Percentiles rank a stretch among this genome's conserved stretches.
These are phyloP conservation scores for Nicotiana rustica DNA, from an alignment of 305 asterid species.

Conservation along the genomic window DNA sequence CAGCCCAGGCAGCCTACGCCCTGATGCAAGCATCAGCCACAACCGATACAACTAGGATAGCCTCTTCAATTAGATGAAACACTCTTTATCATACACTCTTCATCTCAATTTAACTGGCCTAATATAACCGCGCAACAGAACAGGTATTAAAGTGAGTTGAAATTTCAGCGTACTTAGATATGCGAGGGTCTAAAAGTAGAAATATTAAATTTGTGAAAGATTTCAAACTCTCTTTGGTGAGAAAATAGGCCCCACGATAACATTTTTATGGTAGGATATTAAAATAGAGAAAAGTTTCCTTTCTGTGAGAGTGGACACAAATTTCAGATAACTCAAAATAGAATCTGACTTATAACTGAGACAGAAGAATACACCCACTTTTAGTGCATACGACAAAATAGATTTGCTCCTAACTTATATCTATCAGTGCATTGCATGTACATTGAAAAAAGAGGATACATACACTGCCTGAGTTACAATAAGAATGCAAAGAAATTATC, in stretches of 20 bases:
- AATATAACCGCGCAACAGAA: not conserved
- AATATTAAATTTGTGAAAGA: not conserved
- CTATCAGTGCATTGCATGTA: constrained; percentile 16
- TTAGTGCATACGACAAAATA: not conserved
- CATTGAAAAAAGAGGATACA: not conserved
- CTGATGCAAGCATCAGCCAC: too few species aligned
- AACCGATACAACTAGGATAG: not conserved
- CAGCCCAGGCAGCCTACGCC: too few species aligned
- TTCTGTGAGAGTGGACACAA: not conserved
- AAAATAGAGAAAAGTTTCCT: not conserved
- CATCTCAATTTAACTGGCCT: not conserved
- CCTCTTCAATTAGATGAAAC: not conserved
- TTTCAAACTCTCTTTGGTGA: not conserved
- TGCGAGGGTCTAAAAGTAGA: not conserved
- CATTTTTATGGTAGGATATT: not conserved
- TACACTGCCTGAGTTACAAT: not conserved
- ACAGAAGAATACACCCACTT: not conserved
- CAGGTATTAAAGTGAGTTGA: not conserved
- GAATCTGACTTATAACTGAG: not conserved
- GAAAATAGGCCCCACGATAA: not conserved
- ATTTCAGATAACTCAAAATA: not conserved
- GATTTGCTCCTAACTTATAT: not conserved
- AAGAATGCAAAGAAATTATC: not conserved
- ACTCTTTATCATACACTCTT: not conserved
- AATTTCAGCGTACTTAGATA: not conserved